Conservation (phyloP, 208 protist genomes). For the Dictyostelium gargantuum region DNA sequence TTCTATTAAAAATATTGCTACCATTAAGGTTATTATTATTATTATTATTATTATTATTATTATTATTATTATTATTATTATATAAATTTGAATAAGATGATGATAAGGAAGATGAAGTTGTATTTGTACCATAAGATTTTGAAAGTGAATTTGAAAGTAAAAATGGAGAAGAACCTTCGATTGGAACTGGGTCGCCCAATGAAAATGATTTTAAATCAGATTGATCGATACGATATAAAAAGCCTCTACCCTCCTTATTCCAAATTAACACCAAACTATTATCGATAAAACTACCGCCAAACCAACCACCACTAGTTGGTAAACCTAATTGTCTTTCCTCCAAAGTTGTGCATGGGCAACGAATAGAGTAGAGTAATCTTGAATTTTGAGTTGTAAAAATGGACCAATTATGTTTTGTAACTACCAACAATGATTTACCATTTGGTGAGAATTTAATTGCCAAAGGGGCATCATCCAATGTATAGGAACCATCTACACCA, state of each 20-base stretch:
- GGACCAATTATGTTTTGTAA: constrained; percentile 32
- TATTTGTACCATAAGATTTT: not conserved
- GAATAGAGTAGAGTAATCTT: constrained; percentile 2
- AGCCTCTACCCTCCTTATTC: constrained; percentile 29
- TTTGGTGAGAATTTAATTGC: constrained; percentile 57
- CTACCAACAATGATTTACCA: constrained; percentile 26
- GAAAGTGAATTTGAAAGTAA: not conserved
- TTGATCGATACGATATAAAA: constrained; percentile 29
- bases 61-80: not conserved
- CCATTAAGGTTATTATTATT: not conserved
- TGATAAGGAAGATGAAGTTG: not conserved
- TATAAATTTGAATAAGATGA: not conserved
- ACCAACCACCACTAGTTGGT: constrained; percentile 14
- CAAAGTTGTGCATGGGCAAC: not conserved
- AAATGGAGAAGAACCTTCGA: constrained; percentile 24
- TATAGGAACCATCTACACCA: not conserved
- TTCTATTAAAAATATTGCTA: not conserved
- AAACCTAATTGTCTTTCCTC: not conserved
- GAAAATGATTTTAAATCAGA: constrained; percentile 12
- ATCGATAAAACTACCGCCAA: constrained; percentile 52
- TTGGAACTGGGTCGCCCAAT: constrained; percentile 34
- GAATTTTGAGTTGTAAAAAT: constrained; percentile 47
- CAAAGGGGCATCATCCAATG: constrained; percentile 2
- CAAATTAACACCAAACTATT: constrained; percentile 26
- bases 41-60: not conserved